Base-by-base conservation (phyloP, 2,329 filamentous ascomycete genomes). In the Acrocalymma vagum region DNA sequence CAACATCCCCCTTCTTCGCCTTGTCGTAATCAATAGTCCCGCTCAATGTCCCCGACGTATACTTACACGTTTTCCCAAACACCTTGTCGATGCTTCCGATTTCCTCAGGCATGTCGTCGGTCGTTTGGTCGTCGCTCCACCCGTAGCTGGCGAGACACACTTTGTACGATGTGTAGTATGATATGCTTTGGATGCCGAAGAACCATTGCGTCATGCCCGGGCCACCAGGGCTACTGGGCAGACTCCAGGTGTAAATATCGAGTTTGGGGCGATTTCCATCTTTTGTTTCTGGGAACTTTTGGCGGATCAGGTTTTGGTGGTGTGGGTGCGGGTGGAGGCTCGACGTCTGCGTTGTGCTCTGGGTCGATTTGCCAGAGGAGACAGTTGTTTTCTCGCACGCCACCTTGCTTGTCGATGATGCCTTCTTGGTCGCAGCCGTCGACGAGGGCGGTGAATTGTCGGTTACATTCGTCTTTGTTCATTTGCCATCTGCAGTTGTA, bases 381-480 rank as follows among this genome's bases (percentile, higher is more conserved):
- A 40, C 37, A 40, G 20, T 40, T 32, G 37, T 40, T 40, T 20
- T 40, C 20, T 18, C 37, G 9, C 9, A 40, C n/a, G n/a, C 37
- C 37, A 14, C 37, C 37, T 32, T 40, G 37, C 29, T 40, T 40
- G 37, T 40, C 29, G 26, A 32, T 13, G 37, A 40, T 40, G 16
- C 37, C 37, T 32, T 40, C 37, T 30, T 40, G 37, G 23, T 40
- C 37, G 29, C 37, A 40, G 11, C 18, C 37, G 29, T 40, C 37
- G 7, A 40, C 20, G 20, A 40, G 14, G n/a, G 16, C 26, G 28
- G 21, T 17, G 22, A 40, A 40, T 21, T 40, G 37, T 20, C 20
- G 26, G 28, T 25, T 27, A 22, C 37, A 40, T 32, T 40, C 37
- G 23, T 40, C 37, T 22, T 17, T 18, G 14, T 31, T 32, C 29